Conservation (phyloP, 2,329 filamentous ascomycete genomes). For the Fusarium goolgardi region DNA sequence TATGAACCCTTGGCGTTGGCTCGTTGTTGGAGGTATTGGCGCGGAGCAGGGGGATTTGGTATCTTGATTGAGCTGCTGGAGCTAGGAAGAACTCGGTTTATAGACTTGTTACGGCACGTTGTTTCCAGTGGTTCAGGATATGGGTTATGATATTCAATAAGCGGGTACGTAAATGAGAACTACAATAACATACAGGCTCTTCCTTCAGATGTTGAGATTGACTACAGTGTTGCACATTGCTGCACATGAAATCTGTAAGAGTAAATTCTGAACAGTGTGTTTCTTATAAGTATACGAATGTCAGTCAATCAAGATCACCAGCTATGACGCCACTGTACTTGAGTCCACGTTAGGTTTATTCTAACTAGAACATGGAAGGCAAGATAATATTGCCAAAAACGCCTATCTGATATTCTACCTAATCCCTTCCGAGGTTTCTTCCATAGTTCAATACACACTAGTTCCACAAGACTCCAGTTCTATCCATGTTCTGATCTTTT, state of each 20-base stretch:
- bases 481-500: constrained; percentile 15
- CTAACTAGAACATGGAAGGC: constrained; percentile 8
- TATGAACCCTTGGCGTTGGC: constrained; percentile 37
- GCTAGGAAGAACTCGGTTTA: constrained; percentile 32
- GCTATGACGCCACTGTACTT: neutral
- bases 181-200: constrained; percentile 4
- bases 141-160: constrained; percentile 38
- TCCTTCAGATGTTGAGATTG: constrained; percentile 15
- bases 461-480: constrained; percentile 26
- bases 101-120: constrained; percentile 45
- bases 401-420: constrained; percentile 34
- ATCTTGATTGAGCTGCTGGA: constrained; percentile 27
- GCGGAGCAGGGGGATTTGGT: constrained; percentile 30
- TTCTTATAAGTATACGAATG: neutral
- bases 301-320: neutral
- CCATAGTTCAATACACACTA: constrained; percentile 20
- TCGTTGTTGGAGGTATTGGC: constrained; percentile 37
- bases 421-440: constrained; percentile 12
- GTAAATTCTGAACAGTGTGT: neutral
- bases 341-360: constrained; percentile 16
- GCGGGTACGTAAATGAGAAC: constrained; percentile 32
- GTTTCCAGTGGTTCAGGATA: constrained; percentile 32
- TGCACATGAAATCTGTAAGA: neutral
- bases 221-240: neutral
- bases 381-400: constrained; percentile 34